Base-by-base conservation (phyloP, 208 protist genomes). In the Leptomonas pyrrhocoris region DNA sequence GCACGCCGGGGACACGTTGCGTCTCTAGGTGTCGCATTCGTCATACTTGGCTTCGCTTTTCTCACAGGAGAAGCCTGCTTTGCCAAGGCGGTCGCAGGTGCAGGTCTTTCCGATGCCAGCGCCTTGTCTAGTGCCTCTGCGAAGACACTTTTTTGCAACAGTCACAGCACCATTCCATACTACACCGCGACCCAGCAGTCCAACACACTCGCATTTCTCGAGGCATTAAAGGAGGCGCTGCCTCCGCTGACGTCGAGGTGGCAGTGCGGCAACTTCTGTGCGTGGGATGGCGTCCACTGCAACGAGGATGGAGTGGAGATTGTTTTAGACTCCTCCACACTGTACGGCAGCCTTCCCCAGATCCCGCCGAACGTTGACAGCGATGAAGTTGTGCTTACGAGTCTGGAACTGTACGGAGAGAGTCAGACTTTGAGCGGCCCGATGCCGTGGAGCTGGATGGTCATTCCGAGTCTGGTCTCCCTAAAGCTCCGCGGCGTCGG, bases 291-390 rank as follows among this genome's bases (percentile, higher is more conserved):
- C 8, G 28, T 70, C 9, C 11, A 11, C 0, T 70, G 65, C 43
- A 16, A 9, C 2, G 11, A 9, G 0, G 7, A 23, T 0, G 65
- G 65, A 19, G 31, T 70, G 0, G n/a, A 34, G 19, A 2, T 61
- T 3, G 2, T 45, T 27, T 6, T 70, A 30, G 53, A 57, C 53
- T 57, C 53, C 30, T 19, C 53, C 2, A 21, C 30, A 12, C 8
- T 57, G 53, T 57, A 57, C 53, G 53, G 53, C 25, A 57, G 53
- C 53, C 53, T 57, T 25, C 53, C 53, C n/a, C 28, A 57, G n/a
- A 30, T 57, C 13, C 53, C 53, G 53, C 2, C 53, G 30, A 40
- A 40, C 30, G 53, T 40, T 2, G 30, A 57, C 53, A 30, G 2
- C 6, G 53, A 34, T 40, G 53, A 34, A 18, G 40, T 57, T 25